Evolutionary conservation across 2,329 filamentous ascomycete genomes (phyloP).

Genomic region (Biscogniauxia marginata): DNA sequence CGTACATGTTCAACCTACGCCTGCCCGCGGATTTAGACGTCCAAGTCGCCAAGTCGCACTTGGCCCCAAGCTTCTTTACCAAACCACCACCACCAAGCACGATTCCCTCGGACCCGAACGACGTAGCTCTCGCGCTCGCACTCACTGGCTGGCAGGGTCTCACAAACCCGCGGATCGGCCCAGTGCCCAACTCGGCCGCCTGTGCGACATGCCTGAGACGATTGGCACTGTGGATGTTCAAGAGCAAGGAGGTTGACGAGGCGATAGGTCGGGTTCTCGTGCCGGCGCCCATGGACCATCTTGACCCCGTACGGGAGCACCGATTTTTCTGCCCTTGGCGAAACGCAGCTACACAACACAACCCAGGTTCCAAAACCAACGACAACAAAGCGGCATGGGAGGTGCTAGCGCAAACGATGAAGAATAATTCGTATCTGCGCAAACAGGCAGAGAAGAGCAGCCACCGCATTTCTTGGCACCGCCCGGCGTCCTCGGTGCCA

Average conservation of each 20-base stretch:
- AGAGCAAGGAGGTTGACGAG: slow-evolving; percentile 64
- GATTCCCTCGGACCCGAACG: slow-evolving; percentile 45
- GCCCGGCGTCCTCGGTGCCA: slow-evolving; percentile 27
- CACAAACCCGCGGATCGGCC: slow-evolving; percentile 50
- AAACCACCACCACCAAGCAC: slow-evolving; percentile 36
- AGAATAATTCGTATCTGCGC: slow-evolving; percentile 58
- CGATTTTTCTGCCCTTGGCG: slow-evolving; percentile 84
- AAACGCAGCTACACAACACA: slow-evolving; percentile 61
- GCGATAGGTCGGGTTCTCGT: slow-evolving; percentile 51
- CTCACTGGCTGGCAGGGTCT: slow-evolving; percentile 76
- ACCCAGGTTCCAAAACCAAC: slow-evolving; percentile 38
- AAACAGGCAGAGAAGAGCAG: slow-evolving; percentile 28
- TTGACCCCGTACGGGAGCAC: slow-evolving; percentile 71
- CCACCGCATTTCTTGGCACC: slow-evolving; percentile 30
- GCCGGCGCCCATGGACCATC: slow-evolving; percentile 61
- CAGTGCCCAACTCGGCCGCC: slow-evolving; percentile 69
- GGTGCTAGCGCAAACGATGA: slow-evolving; percentile 51
- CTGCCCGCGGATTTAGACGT: slow-evolving; percentile 54
- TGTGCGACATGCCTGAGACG: slow-evolving; percentile 87
- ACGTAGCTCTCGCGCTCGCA: slow-evolving; percentile 65
- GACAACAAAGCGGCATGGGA: slow-evolving; percentile 53
- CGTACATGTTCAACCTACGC: slow-evolving; percentile 61
- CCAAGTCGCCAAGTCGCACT: slow-evolving; percentile 47
- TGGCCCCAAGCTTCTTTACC: slow-evolving; percentile 56
- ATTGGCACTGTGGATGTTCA: slow-evolving; percentile 92